phyloP scores from a whole-genome alignment of 2,329 filamentous ascomycete species.

The Alternaria postmessia region DNA sequence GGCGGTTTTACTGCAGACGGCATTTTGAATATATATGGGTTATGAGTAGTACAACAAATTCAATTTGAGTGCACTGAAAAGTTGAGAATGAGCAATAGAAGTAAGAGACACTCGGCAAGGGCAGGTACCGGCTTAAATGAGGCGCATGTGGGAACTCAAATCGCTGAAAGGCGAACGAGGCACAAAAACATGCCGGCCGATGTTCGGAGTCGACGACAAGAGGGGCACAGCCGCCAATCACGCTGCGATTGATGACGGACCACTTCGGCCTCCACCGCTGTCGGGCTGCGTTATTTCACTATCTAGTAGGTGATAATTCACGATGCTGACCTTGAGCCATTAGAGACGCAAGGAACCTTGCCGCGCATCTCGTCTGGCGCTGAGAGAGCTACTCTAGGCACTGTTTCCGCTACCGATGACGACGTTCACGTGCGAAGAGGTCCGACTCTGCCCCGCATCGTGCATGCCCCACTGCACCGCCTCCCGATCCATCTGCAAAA shows the following conservation, averaged over 20 bases:
- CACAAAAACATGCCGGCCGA: conserved; percentile 40
- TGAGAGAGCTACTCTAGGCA: conserved; percentile 1
- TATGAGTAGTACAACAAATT: conserved; percentile 27
- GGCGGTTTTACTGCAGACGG: conserved; percentile 75
- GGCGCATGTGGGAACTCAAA: conserved; percentile 35
- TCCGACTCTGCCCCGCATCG: conserved; percentile 26
- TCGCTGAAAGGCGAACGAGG: conserved; percentile 34
- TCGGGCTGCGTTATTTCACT: conserved; percentile 7
- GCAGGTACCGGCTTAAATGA: conserved; percentile 32
- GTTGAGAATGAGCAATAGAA: not conserved
- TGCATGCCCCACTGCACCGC: conserved; percentile 15
- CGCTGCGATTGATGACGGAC: conserved; percentile 32
- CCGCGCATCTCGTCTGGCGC: conserved; percentile 11
- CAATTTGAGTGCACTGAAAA: conserved; percentile 11
- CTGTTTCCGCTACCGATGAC: conserved; percentile 23
- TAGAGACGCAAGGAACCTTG: conserved; percentile 11
- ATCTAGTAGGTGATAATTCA: conserved; percentile 1
- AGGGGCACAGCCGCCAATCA: conserved; percentile 36
- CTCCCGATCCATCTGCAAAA: not conserved
- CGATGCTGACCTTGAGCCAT: conserved; percentile 4
- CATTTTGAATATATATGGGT: conserved; percentile 64
- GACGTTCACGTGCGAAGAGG: conserved; percentile 17
- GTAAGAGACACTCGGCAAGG: conserved; percentile 16
- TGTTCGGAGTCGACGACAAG: conserved; percentile 36
- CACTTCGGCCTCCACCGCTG: conserved; percentile 22